Percentiles rank a stretch among this genome's conserved stretches.
Conservation (phyloP, 805 yeast species). For the Spathaspora arborariae region DNA sequence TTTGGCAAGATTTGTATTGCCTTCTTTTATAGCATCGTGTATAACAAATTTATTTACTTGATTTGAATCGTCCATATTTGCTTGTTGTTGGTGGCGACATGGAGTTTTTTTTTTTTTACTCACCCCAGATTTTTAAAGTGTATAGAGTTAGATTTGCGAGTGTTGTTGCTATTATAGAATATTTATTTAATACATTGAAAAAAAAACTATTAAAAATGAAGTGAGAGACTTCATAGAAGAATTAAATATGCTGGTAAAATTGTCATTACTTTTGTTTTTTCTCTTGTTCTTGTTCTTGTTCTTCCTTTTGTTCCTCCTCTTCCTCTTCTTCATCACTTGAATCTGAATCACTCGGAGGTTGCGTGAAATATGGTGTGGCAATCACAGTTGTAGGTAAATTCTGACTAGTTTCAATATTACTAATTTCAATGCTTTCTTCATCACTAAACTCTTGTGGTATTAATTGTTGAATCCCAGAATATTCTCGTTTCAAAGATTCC, state of each 20-base stretch:
- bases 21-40: constrained; percentile 67
- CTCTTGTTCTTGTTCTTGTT: neutral
- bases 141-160: too few species aligned
- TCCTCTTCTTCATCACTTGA: constrained; percentile 13
- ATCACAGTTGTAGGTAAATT: constrained; percentile 19
- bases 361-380: constrained; percentile 35
- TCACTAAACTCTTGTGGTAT: neutral
- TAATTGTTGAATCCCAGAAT: constrained; percentile 3
- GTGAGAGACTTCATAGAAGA: too few species aligned
- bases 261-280: neutral
- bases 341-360: constrained; percentile 36
- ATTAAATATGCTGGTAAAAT: neutral
- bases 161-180: too few species aligned
- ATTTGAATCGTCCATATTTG: constrained; percentile 3
- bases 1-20: constrained; percentile 49
- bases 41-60: constrained; percentile 20
- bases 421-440: neutral
- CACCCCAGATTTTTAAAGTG: neutral
- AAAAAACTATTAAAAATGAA: too few species aligned
- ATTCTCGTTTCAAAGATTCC: constrained; percentile 7
- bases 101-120: neutral
- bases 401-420: neutral
- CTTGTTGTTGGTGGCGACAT: neutral
- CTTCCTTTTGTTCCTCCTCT: neutral
- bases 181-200: too few species aligned